Evolutionary conservation across 495 filamentous ascomycete species (phyloP).

Genomic region (Xylaria castorea): DNA sequence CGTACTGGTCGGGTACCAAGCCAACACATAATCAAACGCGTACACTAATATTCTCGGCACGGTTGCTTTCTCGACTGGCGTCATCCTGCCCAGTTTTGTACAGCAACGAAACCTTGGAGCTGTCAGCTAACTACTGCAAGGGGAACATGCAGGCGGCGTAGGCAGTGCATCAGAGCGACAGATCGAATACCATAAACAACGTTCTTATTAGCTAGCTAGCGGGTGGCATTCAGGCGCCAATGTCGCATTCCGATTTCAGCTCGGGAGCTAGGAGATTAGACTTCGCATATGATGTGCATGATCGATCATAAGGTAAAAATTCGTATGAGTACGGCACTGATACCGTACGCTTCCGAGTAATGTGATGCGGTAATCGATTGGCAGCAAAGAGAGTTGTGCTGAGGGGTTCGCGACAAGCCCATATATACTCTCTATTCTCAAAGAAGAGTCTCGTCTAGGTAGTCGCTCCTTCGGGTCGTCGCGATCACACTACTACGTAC

Average conservation of each 20-base stretch:
- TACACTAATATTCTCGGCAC: neutral
- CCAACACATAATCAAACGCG: slow-evolving; percentile 1
- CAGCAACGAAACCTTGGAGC: slow-evolving; percentile 1
- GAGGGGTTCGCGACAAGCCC: neutral
- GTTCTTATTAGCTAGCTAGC: neutral
- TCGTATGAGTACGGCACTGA: slow-evolving; percentile 1
- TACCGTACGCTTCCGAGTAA: neutral
- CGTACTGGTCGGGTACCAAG: neutral
- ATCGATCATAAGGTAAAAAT: slow-evolving; percentile 19
- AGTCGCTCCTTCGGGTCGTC: neutral
- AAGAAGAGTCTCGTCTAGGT: neutral
- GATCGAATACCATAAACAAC: neutral
- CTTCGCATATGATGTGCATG: slow-evolving; percentile 26
- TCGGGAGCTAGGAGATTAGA: neutral
- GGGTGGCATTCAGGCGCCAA: slow-evolving; percentile 11
- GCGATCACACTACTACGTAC: neutral
- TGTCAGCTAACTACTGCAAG: slow-evolving; percentile 21
- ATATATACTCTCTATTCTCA: neutral
- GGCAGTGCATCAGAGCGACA: slow-evolving; percentile 12
- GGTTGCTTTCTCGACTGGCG: slow-evolving; percentile 8
- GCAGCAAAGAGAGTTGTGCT: neutral
- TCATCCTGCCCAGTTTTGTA: neutral
- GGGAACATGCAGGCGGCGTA: slow-evolving; percentile 16
- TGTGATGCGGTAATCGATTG: neutral
- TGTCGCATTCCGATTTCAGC: slow-evolving; percentile 27